phyloP scores from a whole-genome alignment of 2,329 filamentous ascomycete species.

The Akanthomyces lecanii region DNA sequence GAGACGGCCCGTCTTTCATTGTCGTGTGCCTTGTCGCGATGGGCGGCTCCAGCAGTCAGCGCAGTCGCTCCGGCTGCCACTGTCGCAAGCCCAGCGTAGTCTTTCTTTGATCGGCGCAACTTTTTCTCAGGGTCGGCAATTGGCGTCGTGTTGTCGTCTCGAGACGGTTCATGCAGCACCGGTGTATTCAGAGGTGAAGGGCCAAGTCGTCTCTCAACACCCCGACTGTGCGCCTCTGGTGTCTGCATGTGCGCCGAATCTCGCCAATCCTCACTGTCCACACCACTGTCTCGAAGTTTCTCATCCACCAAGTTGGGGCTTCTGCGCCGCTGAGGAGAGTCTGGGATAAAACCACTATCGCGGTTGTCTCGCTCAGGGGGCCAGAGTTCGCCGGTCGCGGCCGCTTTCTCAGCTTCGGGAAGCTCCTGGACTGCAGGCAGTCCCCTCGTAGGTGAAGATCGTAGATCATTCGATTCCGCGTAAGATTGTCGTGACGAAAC shows the following conservation, averaged over 20 bases:
- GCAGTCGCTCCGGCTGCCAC: slow-evolving; percentile 11
- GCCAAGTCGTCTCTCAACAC: slow-evolving; percentile 25
- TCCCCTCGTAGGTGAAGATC: slow-evolving; percentile 40
- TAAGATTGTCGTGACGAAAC: slow-evolving; percentile 22
- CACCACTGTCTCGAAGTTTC: slow-evolving; percentile 50
- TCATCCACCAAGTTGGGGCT: slow-evolving; percentile 33
- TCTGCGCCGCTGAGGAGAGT: slow-evolving; percentile 37
- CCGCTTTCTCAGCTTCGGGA: slow-evolving; percentile 41
- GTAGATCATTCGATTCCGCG: slow-evolving; percentile 35
- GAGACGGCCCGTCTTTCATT: slow-evolving; percentile 31
- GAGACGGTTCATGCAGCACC: slow-evolving; percentile 36
- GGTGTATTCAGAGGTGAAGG: slow-evolving; percentile 36
- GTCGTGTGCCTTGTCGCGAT: background rate
- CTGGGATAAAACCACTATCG: slow-evolving; percentile 47
- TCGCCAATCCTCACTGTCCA: slow-evolving; percentile 49
- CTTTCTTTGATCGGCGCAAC: slow-evolving; percentile 21
- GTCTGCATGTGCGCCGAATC: slow-evolving; percentile 30
- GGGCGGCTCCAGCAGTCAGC: slow-evolving; percentile 12
- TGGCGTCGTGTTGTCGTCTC: slow-evolving; percentile 28
- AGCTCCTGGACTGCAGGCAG: slow-evolving; percentile 51
- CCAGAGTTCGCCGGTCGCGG: slow-evolving; percentile 20
- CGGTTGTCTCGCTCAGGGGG: slow-evolving; percentile 38
- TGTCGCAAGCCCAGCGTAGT: slow-evolving; percentile 27
- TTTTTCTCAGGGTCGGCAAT: slow-evolving; percentile 43
- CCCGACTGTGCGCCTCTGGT: slow-evolving; percentile 24